phyloP scores from a whole-genome alignment of 2,329 filamentous ascomycete genomes.

The Arthroderma sp. region DNA sequence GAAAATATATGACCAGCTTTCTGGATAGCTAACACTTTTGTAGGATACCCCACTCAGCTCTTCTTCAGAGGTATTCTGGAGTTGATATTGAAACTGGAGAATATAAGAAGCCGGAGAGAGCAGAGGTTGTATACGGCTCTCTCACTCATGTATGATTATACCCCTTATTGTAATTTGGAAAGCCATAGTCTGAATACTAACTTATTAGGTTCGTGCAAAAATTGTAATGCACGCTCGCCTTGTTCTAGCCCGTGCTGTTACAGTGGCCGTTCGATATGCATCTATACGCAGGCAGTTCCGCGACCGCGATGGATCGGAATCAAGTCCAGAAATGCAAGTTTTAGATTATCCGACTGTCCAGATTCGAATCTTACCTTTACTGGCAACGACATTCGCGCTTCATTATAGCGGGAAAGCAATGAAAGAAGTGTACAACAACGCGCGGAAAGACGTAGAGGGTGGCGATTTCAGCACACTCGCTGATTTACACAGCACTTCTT shows the following conservation, averaged over 20 bases:
- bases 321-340: slow-evolving; percentile 32
- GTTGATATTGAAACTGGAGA: slow-evolving; percentile 8
- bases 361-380: slow-evolving; percentile 39
- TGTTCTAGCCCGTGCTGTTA: slow-evolving; percentile 40
- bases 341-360: slow-evolving; percentile 44
- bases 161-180: not conserved
- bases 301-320: slow-evolving; percentile 32
- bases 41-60: slow-evolving; percentile 8
- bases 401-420: slow-evolving; percentile 34
- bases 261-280: slow-evolving; percentile 39
- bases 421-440: slow-evolving; percentile 36
- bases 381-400: slow-evolving; percentile 41
- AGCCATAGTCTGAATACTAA: not conserved
- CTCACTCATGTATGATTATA: slow-evolving; percentile 6
- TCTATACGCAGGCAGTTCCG: slow-evolving; percentile 38
- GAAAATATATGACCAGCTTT: not conserved
- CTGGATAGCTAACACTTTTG: not conserved
- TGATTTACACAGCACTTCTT: slow-evolving; percentile 41
- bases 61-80: slow-evolving; percentile 10
- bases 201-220: slow-evolving; percentile 11
- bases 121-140: slow-evolving; percentile 10
- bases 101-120: slow-evolving; percentile 10
- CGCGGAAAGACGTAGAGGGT: slow-evolving; percentile 35
- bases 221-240: slow-evolving; percentile 36
- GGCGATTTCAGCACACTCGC: slow-evolving; percentile 38